Evolutionary conservation across 768 basidiomycete genomes (phyloP), one percentile per base, ranked within the genome.

Genomic region (Tubosaeta sp.): DNA sequence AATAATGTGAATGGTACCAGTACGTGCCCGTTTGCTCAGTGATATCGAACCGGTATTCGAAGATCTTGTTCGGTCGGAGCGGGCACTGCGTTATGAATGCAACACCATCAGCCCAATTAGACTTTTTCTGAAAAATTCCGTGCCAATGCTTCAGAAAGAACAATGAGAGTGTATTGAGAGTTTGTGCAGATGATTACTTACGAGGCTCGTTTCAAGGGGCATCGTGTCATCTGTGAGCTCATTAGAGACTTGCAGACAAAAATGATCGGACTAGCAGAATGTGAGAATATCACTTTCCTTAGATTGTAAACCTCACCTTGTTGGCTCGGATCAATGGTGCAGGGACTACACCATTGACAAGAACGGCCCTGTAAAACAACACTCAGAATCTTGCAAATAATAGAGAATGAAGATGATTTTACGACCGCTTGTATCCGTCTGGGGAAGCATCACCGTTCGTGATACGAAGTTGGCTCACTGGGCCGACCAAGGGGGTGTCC

Each of bases 181-280:
- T n/a, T 25, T 13, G 11, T 13, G 13, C 9, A 9, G 6, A 25
- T 16, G 46, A 70, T 66, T 6, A 46, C 61, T 52, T 22, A 64
- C 63, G 1, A 64, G 19, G 13, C 74, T 77, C 2, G 82, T 83
- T 13, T 67, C 68, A 48, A 73, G 66, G 33, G 74, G 58, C 79
- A 82, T 82, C 4, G 72, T 69, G 5, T 57, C 53, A 48, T 82
- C 75, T 1, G 67, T 73, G 35, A 81, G 61, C 33, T 65, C 35
- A 56, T 81, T 72, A 11, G 70, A 55, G 17, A 81, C 77, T 43
- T 76, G 73, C 33, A 81, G 58, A 26, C 58, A 46, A 56, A 77
- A 72, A 10, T 51, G 48, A 29, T 69, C 66, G 2, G 71, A 72
- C 74, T 77, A 27, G 14, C 6, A 7, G 42, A 26, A 41, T 22